Base-by-base conservation (phyloP, 305 asterid species). In the Andrographis paniculata region DNA sequence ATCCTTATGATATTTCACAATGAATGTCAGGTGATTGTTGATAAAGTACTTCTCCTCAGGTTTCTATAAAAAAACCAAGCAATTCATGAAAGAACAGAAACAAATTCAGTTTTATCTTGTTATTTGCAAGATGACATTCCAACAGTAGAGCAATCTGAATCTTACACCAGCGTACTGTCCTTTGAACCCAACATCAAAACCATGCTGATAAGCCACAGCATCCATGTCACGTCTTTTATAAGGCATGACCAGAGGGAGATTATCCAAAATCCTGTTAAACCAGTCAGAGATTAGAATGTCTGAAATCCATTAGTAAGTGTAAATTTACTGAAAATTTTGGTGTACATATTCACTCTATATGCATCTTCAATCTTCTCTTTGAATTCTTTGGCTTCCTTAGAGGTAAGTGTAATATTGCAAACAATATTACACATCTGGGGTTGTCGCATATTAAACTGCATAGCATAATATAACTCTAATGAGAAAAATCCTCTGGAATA, bases 191-290 rank as follows among this genome's bases (percentile, higher is more conserved):
- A 88, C 82, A 56, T 56, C 74, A 61, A 71, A 84, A 53, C 97
- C 97, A 45, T 84, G 97, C 55, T 81, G 94, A 68, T 77, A 87
- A 42, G 77, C 58, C 54, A 66, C 33, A 53, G 80, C 38, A 24
- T 66, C 80, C 55, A 53, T 69, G 27, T 79, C 94, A 48, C 70
- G 67, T 68, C 92, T 74, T 62, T 59, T 81, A 8, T 59, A 79
- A 49, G 95, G 95, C 68, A 78, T 64, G 56, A 87, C 95, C 37
- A 84, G 82, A 54, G 97, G 97, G 38, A 87, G 94, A 65, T 87
- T 87, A 72, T 87, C 97, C 76, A 84, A 68, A 63, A 87, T 87
- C 97, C 97, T 87, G 79, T 45, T 38, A 19, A 52, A 17, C 55
- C 50, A 55, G 66, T 58, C 52, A 47, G 17, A 20, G 40, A 24